phyloP scores from a whole-genome alignment of 805 yeast genomes.

The Jamesozyma hellenica region DNA sequence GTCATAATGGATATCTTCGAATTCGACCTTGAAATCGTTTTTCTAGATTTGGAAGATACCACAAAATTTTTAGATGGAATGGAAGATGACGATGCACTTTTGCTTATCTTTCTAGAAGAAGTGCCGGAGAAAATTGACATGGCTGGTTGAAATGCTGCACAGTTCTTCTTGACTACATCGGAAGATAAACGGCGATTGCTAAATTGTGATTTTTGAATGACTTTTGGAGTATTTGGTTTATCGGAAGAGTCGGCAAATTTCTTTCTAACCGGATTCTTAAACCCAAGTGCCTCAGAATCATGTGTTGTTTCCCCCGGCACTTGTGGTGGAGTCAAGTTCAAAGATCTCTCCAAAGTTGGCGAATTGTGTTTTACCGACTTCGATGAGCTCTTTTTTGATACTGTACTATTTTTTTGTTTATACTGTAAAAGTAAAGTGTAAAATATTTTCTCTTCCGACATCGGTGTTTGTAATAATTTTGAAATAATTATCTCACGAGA shows the following conservation, averaged over 20 bases:
- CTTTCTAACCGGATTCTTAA: too few species aligned
- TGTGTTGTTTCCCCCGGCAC: too few species aligned
- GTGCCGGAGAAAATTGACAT: constrained; percentile 21
- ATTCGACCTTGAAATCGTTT: constrained; percentile 4
- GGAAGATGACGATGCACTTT: constrained; percentile 15
- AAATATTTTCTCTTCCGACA: constrained; percentile 69
- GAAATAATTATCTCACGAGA: constrained; percentile 45
- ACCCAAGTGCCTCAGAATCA: too few species aligned
- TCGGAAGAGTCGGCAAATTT: too few species aligned
- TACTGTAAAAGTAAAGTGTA: constrained; percentile 67
- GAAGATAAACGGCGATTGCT: constrained; percentile 18
- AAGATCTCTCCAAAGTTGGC: not conserved
- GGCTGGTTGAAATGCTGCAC: constrained; percentile 12
- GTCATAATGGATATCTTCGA: constrained; percentile 5
- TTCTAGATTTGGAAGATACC: constrained; percentile 7
- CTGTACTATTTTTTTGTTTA: constrained; percentile 51
- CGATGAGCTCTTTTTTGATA: not conserved
- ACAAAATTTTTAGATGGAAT: constrained; percentile 12
- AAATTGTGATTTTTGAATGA: constrained; percentile 26
- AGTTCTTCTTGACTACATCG: not conserved
- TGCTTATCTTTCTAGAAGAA: constrained; percentile 22
- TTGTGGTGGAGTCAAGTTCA: not conserved
- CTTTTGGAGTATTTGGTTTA: constrained; percentile 18
- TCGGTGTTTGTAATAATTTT: constrained; percentile 44
- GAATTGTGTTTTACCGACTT: not conserved